A percentile compares a stretch with the other conserved stretches of the same genome.
These are phyloP conservation scores for Saccharomycopsis babjevae DNA, from an alignment of 805 yeast genomes.

Conservation along the genomic window DNA sequence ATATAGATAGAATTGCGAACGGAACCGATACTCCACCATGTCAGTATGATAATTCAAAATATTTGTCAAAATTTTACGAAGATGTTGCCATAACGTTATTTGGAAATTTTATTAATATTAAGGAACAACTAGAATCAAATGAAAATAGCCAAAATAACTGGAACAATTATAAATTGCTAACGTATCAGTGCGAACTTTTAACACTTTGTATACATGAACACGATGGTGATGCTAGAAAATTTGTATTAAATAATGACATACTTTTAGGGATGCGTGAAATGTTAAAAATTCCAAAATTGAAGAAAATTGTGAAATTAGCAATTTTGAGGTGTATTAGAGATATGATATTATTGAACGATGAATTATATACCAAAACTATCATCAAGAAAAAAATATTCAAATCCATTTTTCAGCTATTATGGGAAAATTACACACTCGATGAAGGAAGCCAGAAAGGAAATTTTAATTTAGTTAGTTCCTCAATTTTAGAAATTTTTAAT, in stretches of 20 bases:
- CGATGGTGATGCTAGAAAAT: slow-evolving; percentile 44
- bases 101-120: slow-evolving; percentile 33
- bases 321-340: slow-evolving; percentile 61
- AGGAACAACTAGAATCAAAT: not conserved
- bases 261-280: slow-evolving; percentile 45
- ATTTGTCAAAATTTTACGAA: slow-evolving; percentile 51
- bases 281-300: slow-evolving; percentile 27
- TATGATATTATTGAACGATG: slow-evolving; percentile 53
- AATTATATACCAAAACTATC: slow-evolving; percentile 45
- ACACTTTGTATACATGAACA: slow-evolving; percentile 61
- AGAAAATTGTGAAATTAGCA: slow-evolving; percentile 49
- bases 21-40: slow-evolving; percentile 11
- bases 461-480: slow-evolving; percentile 56
- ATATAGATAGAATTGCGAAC: slow-evolving; percentile 10
- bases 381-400: slow-evolving; percentile 42
- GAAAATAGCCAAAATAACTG: not conserved
- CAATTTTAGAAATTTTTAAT: slow-evolving; percentile 61
- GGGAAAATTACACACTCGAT: slow-evolving; percentile 29
- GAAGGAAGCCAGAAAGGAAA: slow-evolving; percentile 28
- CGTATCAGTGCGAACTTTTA: slow-evolving; percentile 55
- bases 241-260: slow-evolving; percentile 50
- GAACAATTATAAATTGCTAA: slow-evolving; percentile 4
- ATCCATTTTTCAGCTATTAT: slow-evolving; percentile 39
- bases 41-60: slow-evolving; percentile 19
- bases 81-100: slow-evolving; percentile 53